Evolutionary conservation across 305 asterid genomes (phyloP).

Genomic region (Rubia tinctorum): DNA sequence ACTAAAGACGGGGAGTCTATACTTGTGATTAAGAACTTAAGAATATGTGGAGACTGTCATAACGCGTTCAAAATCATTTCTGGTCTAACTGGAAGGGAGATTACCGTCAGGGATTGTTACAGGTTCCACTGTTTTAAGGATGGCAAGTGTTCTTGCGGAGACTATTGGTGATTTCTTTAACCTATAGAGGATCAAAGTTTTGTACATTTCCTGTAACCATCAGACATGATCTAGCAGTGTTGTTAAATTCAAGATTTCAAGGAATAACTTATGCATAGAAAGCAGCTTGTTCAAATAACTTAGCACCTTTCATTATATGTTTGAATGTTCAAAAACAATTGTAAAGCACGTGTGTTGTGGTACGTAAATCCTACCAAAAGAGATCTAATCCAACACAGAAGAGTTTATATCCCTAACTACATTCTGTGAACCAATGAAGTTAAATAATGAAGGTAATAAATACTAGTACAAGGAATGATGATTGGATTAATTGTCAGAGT

Average conservation of each 20-base stretch:
- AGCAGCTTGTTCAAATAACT: slow-evolving; percentile 11
- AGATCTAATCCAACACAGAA: slow-evolving; percentile 6
- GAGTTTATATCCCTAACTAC: slow-evolving; percentile 5
- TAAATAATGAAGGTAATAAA: slow-evolving; percentile 8
- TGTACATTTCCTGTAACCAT: background rate
- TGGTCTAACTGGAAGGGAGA: slow-evolving; percentile 24
- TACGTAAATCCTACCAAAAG: slow-evolving; percentile 13
- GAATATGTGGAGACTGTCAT: slow-evolving; percentile 74
- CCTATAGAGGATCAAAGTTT: background rate
- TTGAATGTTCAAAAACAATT: slow-evolving; percentile 13
- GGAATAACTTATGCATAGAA: background rate
- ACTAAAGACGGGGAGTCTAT: slow-evolving; percentile 35
- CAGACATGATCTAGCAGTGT: background rate
- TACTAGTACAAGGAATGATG: background rate
- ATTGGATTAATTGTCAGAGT: slow-evolving; percentile 32
- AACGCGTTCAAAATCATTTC: slow-evolving; percentile 51
- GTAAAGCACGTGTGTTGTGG: background rate
- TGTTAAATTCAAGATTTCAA: background rate
- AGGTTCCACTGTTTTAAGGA: slow-evolving; percentile 66
- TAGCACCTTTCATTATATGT: background rate
- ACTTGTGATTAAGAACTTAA: slow-evolving; percentile 63
- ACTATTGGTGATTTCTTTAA: slow-evolving; percentile 52
- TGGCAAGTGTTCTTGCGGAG: slow-evolving; percentile 63
- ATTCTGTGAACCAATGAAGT: slow-evolving; percentile 14
- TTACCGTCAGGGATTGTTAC: slow-evolving; percentile 51